Base-by-base conservation (phyloP, 2,329 filamentous ascomycete genomes). In the Leptographium flavum region DNA sequence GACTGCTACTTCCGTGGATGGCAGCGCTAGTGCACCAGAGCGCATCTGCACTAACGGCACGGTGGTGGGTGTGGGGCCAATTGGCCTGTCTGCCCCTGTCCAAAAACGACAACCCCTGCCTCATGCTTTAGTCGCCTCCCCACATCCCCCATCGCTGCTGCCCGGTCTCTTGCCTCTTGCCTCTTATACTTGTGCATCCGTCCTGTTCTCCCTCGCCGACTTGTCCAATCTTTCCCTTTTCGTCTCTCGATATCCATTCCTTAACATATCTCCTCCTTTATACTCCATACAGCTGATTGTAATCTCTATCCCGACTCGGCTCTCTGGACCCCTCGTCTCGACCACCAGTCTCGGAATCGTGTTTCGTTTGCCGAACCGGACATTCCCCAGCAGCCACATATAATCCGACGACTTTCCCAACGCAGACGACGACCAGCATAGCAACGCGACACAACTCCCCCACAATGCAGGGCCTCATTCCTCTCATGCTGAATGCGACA, bases 381-480 rank as follows among this genome's bases (percentile, higher is more conserved):
- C n/a, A n/a, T n/a, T n/a, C n/a, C n/a, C n/a, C n/a, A 33, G n/a
- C 5, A 33, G 14, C 31, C 9, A 33, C 14, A 14, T 33, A 3
- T 33, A 7, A n/a, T 10, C 3, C 14, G 9, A 27, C 36, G 9
- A 13, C 25, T 15, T 22, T 32, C 42, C n/a, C n/a, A n/a, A n/a
- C n/a, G n/a, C n/a, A n/a, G n/a, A n/a, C n/a, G n/a, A n/a, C n/a
- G n/a, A n/a, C n/a, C n/a, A n/a, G n/a, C n/a, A n/a, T n/a, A n/a
- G n/a, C n/a, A n/a, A n/a, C n/a, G n/a, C n/a, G n/a, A n/a, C n/a
- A 14, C 15, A 5, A 7, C 28, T 23, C 22, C 15, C 31, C 5
- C 22, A 42, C 39, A 4, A 55, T 54, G 52, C 45, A 48, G 4
- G 53, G 53, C 21, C 48, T 55, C 35, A 55, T 55, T 33, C 53